Evolutionary conservation across 495 filamentous ascomycete species (phyloP).

Genomic region (Saxophila tyrrhenica): DNA sequence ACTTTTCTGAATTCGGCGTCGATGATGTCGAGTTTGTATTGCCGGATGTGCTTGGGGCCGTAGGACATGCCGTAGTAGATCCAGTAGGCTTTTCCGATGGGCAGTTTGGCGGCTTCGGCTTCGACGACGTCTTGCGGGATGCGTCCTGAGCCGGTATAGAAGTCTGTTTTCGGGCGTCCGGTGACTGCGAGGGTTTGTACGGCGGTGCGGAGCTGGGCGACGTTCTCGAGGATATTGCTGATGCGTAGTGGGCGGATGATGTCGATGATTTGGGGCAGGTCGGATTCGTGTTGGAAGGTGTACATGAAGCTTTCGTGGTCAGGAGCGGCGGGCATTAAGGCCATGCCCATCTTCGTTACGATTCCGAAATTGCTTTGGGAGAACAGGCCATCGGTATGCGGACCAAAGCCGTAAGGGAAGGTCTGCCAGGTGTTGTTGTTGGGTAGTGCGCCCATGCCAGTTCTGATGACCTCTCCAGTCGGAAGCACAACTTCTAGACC

Average conservation of each 20-base stretch:
- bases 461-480: constrained; percentile 43
- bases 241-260: constrained; percentile 41
- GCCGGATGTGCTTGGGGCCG: constrained; percentile 36
- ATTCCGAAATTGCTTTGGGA: constrained; percentile 47
- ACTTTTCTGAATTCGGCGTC: constrained; percentile 22
- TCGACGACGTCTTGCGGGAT: constrained; percentile 27
- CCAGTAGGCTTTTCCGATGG: constrained; percentile 33
- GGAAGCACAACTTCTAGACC: constrained; percentile 49
- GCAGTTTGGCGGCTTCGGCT: constrained; percentile 13
- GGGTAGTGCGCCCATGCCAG: constrained; percentile 48
- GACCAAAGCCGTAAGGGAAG: constrained; percentile 47
- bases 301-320: constrained; percentile 41
- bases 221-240: constrained; percentile 40
- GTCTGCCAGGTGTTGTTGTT: constrained; percentile 38
- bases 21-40: constrained; percentile 35
- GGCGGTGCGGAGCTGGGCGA: constrained; percentile 40
- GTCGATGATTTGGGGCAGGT: constrained; percentile 41
- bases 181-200: constrained; percentile 37
- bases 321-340: constrained; percentile 42
- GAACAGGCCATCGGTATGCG: constrained; percentile 46
- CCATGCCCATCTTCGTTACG: constrained; percentile 48
- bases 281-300: constrained; percentile 41
- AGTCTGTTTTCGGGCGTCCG: constrained; percentile 31
- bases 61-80: constrained; percentile 46
- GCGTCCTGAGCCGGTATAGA: constrained; percentile 31